Evolutionary conservation across 164 flowering plant genomes (phyloP), one percentile per base, ranked within the genome.

Genomic region (Santalum album): DNA sequence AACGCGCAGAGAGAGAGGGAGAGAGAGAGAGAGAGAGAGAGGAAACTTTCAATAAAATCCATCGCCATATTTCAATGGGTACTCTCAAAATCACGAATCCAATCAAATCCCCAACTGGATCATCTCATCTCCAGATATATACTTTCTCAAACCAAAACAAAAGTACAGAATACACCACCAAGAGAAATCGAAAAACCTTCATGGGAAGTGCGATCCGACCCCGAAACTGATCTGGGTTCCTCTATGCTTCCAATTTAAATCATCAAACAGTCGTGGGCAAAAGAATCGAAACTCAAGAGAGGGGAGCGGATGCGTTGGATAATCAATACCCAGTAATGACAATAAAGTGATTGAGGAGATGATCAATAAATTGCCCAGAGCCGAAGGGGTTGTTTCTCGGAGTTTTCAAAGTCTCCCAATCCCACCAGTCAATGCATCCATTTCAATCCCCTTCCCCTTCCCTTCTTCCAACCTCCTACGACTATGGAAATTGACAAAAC

Each of bases 341-440:
- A 38, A 44, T 42, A 3, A 32, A 38, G 49, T 25, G 21, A 59
- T 9, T 29, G 60, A 50, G 27, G 65, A 63, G 52, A 52, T 46
- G 57, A 65, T 67, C 53, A 51, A 60, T 32, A 14, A 48, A 67
- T 57, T 61, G 16, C 32, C 51, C 56, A 46, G 21, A 56, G 49
- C 53, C 25, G 71, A 70, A 67, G 73, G 49, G 40, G 64, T 60
- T 63, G 14, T 32, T 1, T 12, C 17, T 65, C 77, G 81, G 76
- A 66, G 72, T 51, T 52, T 65, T 73, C 79, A 68, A 78, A 74
- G 77, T 63, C 78, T 45, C 56, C 48, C 50, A 38, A 38, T 38
- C 16, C 54, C 62, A 45, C 42, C 57, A 62, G 78, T 65, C 78
- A 74, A 72, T 66, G 65, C 38, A 55, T 60, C 64, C 66, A 42